Percentiles rank a stretch among this genome's conserved stretches.
phyloP scores from a whole-genome alignment of 441 rosid species.

The Gossypium aridum region DNA sequence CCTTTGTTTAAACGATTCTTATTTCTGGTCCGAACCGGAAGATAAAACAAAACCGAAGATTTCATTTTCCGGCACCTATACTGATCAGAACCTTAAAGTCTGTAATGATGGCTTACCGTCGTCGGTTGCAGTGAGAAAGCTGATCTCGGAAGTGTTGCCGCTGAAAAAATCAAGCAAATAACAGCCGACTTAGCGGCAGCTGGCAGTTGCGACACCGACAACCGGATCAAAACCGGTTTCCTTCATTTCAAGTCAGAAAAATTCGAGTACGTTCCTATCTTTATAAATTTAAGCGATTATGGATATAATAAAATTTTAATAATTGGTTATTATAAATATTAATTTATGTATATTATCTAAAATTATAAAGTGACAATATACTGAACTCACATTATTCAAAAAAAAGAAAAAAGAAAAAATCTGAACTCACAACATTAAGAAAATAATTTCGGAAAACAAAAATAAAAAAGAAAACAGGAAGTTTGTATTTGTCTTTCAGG shows the following conservation, averaged over 20 bases:
- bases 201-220: conserved; percentile 41
- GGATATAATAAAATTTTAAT: neutral
- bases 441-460: no score
- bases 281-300: neutral
- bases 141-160: conserved; percentile 63
- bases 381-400: neutral
- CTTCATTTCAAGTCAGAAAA: conserved; percentile 59
- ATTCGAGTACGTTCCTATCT: conserved; percentile 48
- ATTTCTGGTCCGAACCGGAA: neutral
- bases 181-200: conserved; percentile 63
- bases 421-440: neutral
- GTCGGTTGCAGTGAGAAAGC: conserved; percentile 41
- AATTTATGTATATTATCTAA: no score
- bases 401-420: neutral
- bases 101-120: neutral
- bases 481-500: neutral
- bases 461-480: neutral
- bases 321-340: no score
- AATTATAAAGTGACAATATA: no score
- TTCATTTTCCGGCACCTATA: neutral
- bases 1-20: neutral
- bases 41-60: neutral
- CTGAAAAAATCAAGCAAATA: conserved; percentile 67
- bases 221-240: conserved; percentile 64
- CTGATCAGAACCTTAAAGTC: neutral